Evolutionary conservation across 345 rosid genomes (phyloP), one percentile per base, ranked within the genome.

Genomic region (Raphanus raphanistrum): DNA sequence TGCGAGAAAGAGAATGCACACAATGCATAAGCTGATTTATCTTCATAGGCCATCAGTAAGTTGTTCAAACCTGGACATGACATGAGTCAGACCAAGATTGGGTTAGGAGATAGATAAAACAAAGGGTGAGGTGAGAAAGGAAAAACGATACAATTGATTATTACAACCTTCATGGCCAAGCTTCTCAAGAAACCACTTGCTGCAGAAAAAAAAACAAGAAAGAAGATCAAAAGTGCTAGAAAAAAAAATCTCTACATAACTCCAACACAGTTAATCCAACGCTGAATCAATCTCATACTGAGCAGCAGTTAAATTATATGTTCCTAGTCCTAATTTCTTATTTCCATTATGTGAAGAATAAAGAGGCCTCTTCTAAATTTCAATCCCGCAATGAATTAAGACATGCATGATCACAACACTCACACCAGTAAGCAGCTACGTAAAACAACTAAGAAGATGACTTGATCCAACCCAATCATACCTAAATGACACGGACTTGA

Each of bases 171-270:
- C 92, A 79, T 89, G 90, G 27, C 98, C 98, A 85, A 88, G 81
- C 88, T 91, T 92, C 81, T 95, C 85, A 80, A 93, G 86, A 84
- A 90, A 89, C 99, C 99, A 92, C 82, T 93, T 95, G 85, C 98
- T 95, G 96, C 84, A 75, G 64, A 57, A 59, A 75, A 13, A 43
- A 61, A 60, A 48, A 58, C 65, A 70, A 35, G 9, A 70, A 81
- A 54, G 62, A 78, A 29, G 25, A 41, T 72, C 67, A 80, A 32
- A 32, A 67, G 36, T 41, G 74, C 11, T 4, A 66, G 69, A 71
- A 60, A 66, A 28, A 10, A 75, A 58, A 16, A 62, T 38, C n/a
- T 54, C 31, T 71, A 66, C 12, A 32, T 26, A 73, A 25, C 64
- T 73, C 50, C 26, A 10, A 29, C 3, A 11, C 45, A 61, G 16